Evolutionary conservation across 805 yeast species (phyloP).

Genomic region (Ogataea wickerhamii): DNA sequence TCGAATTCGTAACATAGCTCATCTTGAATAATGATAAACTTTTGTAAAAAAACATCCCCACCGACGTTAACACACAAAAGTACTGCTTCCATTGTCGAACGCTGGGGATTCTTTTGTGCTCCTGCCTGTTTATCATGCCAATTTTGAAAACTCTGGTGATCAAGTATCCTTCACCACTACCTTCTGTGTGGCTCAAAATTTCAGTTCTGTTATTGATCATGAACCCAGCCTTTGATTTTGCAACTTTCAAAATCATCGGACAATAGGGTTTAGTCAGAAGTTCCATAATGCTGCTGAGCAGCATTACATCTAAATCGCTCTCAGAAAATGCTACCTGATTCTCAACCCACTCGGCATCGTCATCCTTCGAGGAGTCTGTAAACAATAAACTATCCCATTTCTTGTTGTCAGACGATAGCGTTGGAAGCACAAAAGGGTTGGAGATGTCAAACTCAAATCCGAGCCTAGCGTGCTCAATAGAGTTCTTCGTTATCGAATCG

Average conservation of each 20-base stretch:
- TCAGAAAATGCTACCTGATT: constrained; percentile 10
- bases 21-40: constrained; percentile 34
- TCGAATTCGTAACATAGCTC: constrained; percentile 19
- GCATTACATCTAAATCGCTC: constrained; percentile 15
- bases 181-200: constrained; percentile 6
- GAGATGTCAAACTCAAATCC: constrained; percentile 8
- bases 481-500: constrained; percentile 32
- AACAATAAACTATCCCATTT: constrained; percentile 1
- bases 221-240: constrained; percentile 25
- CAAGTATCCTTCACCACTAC: constrained; percentile 20
- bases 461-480: constrained; percentile 22
- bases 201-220: constrained; percentile 18
- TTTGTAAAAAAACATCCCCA: constrained; percentile 47
- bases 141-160: constrained; percentile 38
- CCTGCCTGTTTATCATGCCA: constrained; percentile 40
- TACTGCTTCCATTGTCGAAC: constrained; percentile 40
- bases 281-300: constrained; percentile 13
- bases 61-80: constrained; percentile 46
- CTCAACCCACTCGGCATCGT: constrained; percentile 10
- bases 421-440: constrained; percentile 23
- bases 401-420: background rate
- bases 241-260: constrained; percentile 25
- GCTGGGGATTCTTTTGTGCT: constrained; percentile 29
- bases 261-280: constrained; percentile 18
- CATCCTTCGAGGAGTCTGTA: background rate